Percentiles rank a stretch among this genome's conserved stretches.
phyloP scores from a whole-genome alignment of 352 stramenopile species.

The Globisporangium middletonii region DNA sequence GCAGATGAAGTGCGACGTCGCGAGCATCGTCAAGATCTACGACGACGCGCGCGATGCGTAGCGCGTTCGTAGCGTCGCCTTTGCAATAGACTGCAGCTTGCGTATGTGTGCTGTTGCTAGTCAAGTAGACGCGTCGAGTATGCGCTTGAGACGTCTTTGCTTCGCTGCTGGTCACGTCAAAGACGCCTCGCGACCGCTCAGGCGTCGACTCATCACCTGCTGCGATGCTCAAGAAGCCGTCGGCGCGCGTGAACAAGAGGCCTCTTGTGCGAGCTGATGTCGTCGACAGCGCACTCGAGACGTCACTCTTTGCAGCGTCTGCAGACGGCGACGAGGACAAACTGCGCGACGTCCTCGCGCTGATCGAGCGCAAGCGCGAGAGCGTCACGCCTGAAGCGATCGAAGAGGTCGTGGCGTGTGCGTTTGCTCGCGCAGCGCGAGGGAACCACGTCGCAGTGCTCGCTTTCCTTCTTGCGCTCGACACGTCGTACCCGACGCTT shows the following conservation, averaged over 20 bases:
- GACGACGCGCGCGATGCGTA: conserved; percentile 41
- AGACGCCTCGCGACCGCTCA: background rate
- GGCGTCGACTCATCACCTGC: background rate
- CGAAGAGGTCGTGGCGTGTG: conserved; percentile 18
- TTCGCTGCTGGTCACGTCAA: no score
- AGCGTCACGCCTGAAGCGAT: background rate
- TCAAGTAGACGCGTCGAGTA: background rate
- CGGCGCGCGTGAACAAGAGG: background rate
- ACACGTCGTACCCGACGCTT: background rate
- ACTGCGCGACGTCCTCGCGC: background rate
- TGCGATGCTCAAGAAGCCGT: background rate
- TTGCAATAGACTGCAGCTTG: background rate
- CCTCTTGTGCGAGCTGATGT: background rate
- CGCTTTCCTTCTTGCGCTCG: conserved; percentile 6
- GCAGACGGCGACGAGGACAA: conserved; percentile 9
- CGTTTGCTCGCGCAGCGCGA: conserved; percentile 12
- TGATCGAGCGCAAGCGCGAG: conserved; percentile 6
- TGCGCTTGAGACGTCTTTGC: no score
- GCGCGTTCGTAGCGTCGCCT: background rate
- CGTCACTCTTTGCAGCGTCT: conserved; percentile 2
- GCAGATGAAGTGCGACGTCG: conserved; percentile 59
- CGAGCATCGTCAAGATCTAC: conserved; percentile 77
- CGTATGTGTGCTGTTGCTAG: background rate
- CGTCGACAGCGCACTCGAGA: conserved; percentile 7
- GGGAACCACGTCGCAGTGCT: conserved; percentile 12